These are phyloP conservation scores for Hericium alpestre DNA, from an alignment of 768 basidiomycete species.

Conservation along the genomic window DNA sequence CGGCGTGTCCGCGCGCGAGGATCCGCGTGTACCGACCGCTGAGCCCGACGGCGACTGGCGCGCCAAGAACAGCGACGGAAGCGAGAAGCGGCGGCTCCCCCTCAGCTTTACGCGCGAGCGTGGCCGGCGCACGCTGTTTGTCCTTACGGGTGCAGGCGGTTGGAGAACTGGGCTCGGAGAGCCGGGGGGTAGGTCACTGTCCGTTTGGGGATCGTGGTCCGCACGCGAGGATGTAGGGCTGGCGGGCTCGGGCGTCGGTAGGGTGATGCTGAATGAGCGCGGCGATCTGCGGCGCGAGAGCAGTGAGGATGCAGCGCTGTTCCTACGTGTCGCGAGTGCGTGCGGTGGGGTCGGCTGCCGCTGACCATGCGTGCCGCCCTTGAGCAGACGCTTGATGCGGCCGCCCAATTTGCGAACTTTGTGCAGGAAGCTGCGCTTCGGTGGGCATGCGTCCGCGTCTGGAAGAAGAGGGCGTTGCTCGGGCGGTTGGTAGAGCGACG, in stretches of 20 bases:
- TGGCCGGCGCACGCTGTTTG: neutral
- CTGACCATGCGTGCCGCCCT: neutral
- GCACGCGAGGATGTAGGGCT: neutral
- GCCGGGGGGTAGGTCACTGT: neutral
- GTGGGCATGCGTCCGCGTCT: neutral
- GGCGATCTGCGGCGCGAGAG: neutral
- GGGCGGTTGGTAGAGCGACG: no score
- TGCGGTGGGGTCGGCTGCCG: neutral
- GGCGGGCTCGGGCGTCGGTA: neutral
- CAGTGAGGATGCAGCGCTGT: neutral
- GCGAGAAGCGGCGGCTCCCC: conserved; percentile 7
- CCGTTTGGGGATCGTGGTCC: neutral
- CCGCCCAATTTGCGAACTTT: conserved; percentile 10
- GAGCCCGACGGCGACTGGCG: neutral
- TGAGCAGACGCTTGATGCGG: conserved; percentile 9
- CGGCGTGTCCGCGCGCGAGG: neutral
- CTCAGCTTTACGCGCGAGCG: neutral
- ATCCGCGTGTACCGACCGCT: neutral
- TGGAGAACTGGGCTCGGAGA: neutral
- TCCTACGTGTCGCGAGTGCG: neutral
- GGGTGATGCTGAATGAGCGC: neutral
- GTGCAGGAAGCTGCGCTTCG: conserved; percentile 8
- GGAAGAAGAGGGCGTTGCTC: neutral
- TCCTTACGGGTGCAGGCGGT: neutral
- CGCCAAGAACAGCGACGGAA: conserved; percentile 8